Conservation (phyloP, 305 asterid species). For the Fraxinus sp. region DNA sequence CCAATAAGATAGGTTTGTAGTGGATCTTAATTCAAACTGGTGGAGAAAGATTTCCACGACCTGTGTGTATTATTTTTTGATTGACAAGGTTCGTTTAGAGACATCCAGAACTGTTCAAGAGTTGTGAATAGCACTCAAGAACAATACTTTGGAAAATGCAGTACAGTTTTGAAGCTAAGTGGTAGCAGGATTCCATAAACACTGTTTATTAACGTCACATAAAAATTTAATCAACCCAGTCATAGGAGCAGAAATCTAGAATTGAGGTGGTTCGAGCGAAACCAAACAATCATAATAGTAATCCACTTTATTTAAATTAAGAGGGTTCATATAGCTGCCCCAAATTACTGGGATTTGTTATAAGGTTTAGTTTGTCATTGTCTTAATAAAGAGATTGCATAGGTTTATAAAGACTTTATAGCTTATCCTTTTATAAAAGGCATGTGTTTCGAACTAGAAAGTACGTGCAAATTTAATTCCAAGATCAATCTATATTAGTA, state of each 20-base stretch:
- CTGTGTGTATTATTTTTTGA: neutral
- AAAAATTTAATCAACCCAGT: neutral
- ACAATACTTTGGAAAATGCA: neutral
- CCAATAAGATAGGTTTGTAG: neutral
- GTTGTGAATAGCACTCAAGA: neutral
- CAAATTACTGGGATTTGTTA: neutral
- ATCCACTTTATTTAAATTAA: neutral
- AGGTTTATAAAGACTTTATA: neutral
- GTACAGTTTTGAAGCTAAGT: neutral
- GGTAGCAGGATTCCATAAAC: neutral
- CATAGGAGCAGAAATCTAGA: neutral
- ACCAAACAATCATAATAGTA: neutral
- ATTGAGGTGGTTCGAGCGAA: neutral
- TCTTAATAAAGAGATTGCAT: neutral
- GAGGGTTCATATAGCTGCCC: neutral
- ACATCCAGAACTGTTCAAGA: neutral
- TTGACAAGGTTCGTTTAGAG: neutral
- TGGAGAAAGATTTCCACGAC: neutral
- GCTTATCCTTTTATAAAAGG: neutral
- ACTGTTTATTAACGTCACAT: neutral
- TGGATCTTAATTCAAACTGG: neutral
- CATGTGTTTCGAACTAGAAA: neutral
- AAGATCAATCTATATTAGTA: neutral
- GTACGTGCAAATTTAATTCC: neutral
- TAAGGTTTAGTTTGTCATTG: neutral